Base-by-base conservation (phyloP, 768 basidiomycete species). In the Amanita rimosa region DNA sequence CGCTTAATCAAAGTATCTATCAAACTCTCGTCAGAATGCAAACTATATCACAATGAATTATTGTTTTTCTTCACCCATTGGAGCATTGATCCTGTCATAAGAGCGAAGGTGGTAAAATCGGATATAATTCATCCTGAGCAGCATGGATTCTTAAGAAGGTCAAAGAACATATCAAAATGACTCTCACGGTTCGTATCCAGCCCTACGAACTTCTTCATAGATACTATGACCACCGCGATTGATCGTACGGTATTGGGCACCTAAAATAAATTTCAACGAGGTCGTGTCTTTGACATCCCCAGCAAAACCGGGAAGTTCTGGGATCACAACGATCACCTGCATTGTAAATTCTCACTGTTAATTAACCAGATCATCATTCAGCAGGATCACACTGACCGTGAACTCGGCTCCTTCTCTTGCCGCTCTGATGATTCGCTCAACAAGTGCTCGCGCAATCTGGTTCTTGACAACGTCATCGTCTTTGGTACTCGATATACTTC, bases 21-120 rank as follows among this genome's bases (percentile, higher is more conserved):
- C 5, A 26, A n/a, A 17, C 3, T 19, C n/a, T 9, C 2, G 6
- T 31, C 39, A 40, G 54, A 45, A 33, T 27, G 8, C 33, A 45
- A 8, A 33, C 24, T 49, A 13, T 21, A 38, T 36, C 11, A n/a
- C 22, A 19, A n/a, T 10, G 37, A 11, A 10, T 17, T 19, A 9
- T 26, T 24, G 22, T 24, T 5, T 3, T 7, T 61, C 75, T 58
- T 48, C 52, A 81, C 82, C 65, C 53, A 68, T 62, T 1, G 88
- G 85, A 0, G 83, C 82, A 58, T 92, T 93, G 58, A 94, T 88
- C 21, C 93, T 73, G 60, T 97, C 94, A 60, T 94, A 99, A 1
- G 83, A 70, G 26, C 96, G 78, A 21, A 99, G 73, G 65, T 98
- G 92, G 68, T 88, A 97, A 73, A 96, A 91, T 9, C 83, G 76